phyloP scores from a whole-genome alignment of 2,329 filamentous ascomycete species.

The Leptographium wingfieldii region DNA sequence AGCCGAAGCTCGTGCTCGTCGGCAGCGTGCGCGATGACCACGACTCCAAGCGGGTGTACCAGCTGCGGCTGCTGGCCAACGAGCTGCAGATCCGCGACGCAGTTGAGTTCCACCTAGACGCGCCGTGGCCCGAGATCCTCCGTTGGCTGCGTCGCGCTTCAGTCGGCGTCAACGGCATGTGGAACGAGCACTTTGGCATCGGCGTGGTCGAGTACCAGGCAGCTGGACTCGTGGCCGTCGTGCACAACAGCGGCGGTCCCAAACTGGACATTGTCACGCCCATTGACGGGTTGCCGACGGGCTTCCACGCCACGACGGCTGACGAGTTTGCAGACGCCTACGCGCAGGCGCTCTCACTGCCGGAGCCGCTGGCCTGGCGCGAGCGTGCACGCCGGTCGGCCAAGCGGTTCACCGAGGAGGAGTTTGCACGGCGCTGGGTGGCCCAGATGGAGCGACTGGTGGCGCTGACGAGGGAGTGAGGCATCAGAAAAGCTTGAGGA shows the following conservation, averaged over 20 bases:
- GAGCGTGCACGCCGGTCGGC: slow-evolving; percentile 65
- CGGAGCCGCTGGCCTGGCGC: slow-evolving; percentile 64
- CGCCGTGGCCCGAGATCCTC: slow-evolving; percentile 76
- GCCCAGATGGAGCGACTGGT: slow-evolving; percentile 63
- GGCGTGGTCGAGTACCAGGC: slow-evolving; percentile 97
- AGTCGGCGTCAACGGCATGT: slow-evolving; percentile 95
- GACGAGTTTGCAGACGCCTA: slow-evolving; percentile 73
- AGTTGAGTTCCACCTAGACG: slow-evolving; percentile 82
- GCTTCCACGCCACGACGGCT: slow-evolving; percentile 72
- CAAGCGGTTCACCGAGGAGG: slow-evolving; percentile 74
- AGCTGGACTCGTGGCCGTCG: slow-evolving; percentile 81
- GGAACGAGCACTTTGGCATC: slow-evolving; percentile 99
- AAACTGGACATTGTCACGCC: slow-evolving; percentile 85
- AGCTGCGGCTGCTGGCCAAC: slow-evolving; percentile 72
- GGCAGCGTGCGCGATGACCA: slow-evolving; percentile 81
- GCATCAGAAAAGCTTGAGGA: background rate
- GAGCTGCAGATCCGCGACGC: slow-evolving; percentile 74
- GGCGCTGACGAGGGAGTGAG: slow-evolving; percentile 10
- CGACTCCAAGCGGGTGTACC: slow-evolving; percentile 75
- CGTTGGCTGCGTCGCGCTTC: slow-evolving; percentile 64
- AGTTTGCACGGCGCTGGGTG: slow-evolving; percentile 72
- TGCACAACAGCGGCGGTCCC: slow-evolving; percentile 86
- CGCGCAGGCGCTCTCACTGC: slow-evolving; percentile 58
- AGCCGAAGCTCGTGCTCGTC: slow-evolving; percentile 63
- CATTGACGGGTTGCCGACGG: slow-evolving; percentile 68